phyloP scores from a whole-genome alignment of 352 stramenopile species.

The Thalassiosira mediterranea region DNA sequence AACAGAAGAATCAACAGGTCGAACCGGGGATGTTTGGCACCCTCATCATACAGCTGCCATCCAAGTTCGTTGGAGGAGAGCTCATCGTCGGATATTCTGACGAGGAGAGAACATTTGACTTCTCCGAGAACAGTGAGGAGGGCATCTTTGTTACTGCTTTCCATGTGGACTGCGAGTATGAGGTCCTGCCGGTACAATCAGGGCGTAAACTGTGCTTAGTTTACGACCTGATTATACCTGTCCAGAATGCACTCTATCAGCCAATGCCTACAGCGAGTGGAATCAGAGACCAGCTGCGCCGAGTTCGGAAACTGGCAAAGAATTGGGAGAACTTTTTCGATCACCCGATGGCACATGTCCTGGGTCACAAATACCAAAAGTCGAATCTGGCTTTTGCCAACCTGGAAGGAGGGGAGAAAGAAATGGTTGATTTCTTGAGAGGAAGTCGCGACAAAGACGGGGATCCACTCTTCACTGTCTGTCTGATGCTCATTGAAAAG shows the following conservation, averaged over 20 bases:
- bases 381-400: slow-evolving; percentile 2
- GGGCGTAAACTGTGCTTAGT: too few species aligned
- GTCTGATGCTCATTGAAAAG: slow-evolving; percentile 9
- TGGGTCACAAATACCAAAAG: too few species aligned
- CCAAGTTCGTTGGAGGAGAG: slow-evolving; percentile 14
- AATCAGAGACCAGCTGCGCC: too few species aligned
- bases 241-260: too few species aligned
- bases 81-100: slow-evolving; percentile 17
- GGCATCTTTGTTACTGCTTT: slow-evolving; percentile 4
- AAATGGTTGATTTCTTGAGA: slow-evolving; percentile 8
- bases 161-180: slow-evolving; percentile 17
- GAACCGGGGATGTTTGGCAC: slow-evolving; percentile 48
- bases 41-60: slow-evolving; percentile 40
- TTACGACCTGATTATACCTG: too few species aligned
- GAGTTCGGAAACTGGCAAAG: too few species aligned
- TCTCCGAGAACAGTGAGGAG: neutral
- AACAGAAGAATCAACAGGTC: slow-evolving; percentile 34
- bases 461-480: slow-evolving; percentile 5
- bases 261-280: too few species aligned
- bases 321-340: too few species aligned
- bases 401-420: slow-evolving; percentile 3
- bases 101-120: neutral
- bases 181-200: too few species aligned
- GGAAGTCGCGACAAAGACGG: slow-evolving; percentile 1
- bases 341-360: too few species aligned